phyloP scores from a whole-genome alignment of 179 eudicot species.

The Beta macrorhiza region DNA sequence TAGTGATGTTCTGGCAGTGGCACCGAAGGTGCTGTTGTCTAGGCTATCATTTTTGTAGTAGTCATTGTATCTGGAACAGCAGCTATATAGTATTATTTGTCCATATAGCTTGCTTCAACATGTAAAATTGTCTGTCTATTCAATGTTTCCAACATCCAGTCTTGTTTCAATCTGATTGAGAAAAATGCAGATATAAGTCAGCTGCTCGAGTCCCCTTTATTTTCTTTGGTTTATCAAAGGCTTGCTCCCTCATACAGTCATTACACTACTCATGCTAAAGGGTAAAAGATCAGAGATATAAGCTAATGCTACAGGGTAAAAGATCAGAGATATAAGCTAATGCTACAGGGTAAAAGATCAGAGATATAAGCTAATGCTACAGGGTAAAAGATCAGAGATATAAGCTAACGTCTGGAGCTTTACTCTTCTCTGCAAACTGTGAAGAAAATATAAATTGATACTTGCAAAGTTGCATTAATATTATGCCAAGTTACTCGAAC shows the following conservation, averaged over 20 bases:
- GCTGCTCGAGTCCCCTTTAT: not conserved
- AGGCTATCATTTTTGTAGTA: slow-evolving; percentile 10
- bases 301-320: not conserved
- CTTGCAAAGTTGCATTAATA: too few relatives aligned
- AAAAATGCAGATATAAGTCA: not conserved
- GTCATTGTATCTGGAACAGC: not conserved
- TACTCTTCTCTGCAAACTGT: too few relatives aligned
- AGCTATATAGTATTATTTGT: slow-evolving; percentile 7
- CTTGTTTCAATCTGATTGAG: not conserved
- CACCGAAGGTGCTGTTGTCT: slow-evolving; percentile 24
- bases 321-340: not conserved
- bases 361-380: too few relatives aligned
- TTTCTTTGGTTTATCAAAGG: not conserved
- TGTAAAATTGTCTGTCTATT: not conserved
- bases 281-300: too few relatives aligned
- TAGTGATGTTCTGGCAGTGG: slow-evolving; percentile 13
- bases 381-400: not conserved
- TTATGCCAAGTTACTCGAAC: too few relatives aligned
- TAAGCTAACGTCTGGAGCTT: too few relatives aligned
- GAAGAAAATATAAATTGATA: too few relatives aligned
- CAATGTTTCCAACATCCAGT: slow-evolving; percentile 1
- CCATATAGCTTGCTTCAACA: not conserved
- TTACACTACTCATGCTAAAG: not conserved
- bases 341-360: too few relatives aligned
- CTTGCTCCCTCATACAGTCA: not conserved